A percentile compares a stretch with the other conserved stretches of the same genome.
Evolutionary conservation across 371 early-diverging fungal genomes (phyloP).

Genomic region (Paraphysoderma sedebokerense): DNA sequence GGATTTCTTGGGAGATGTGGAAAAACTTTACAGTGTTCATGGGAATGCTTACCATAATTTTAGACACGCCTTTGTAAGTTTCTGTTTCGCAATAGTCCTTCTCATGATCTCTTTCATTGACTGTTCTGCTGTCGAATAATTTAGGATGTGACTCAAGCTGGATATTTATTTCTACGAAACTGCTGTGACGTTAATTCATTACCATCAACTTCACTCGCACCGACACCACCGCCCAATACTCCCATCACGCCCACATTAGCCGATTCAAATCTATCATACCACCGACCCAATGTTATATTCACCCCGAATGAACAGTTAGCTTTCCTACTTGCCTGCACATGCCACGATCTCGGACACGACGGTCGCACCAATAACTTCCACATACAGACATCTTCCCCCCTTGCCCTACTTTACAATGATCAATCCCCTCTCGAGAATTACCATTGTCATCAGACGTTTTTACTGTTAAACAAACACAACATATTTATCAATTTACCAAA

Average conservation of each 20-base stretch:
- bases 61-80: slow-evolving; percentile 1
- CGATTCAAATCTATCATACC: no score
- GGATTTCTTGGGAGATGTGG: not conserved
- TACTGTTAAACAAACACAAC: slow-evolving; percentile 34
- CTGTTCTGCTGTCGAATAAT: no score
- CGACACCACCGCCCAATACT: no score
- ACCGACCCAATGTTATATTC: no score
- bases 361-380: slow-evolving; percentile 1
- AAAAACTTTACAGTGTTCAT: not conserved
- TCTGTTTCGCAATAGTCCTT: no score
- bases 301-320: not conserved
- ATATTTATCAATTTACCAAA: not conserved
- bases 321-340: not conserved
- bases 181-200: no score
- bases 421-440: slow-evolving; percentile 84
- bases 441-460: slow-evolving; percentile 73
- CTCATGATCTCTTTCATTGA: no score
- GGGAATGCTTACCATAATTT: slow-evolving; percentile 2
- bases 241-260: no score
- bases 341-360: slow-evolving; percentile 1
- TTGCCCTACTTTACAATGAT: slow-evolving; percentile 85
- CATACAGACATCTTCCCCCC: slow-evolving; percentile 49
- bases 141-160: slow-evolving; percentile 1
- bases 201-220: no score
- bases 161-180: not conserved